Evolutionary conservation across 768 basidiomycete species (phyloP).

Genomic region (Lactifluus echinatus): DNA sequence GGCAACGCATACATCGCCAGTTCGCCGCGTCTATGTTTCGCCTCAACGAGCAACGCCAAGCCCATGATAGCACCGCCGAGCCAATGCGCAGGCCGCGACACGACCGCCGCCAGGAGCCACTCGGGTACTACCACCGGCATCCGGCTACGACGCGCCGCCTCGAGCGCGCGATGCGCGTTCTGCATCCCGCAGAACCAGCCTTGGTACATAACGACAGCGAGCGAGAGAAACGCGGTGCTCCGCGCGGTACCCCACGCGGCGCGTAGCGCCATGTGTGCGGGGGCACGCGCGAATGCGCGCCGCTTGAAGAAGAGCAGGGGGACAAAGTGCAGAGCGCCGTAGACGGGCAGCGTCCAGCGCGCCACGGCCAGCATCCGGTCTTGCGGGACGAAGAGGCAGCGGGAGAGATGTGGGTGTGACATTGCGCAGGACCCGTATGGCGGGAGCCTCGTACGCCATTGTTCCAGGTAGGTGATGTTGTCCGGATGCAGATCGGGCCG

Average conservation of each 20-base stretch:
- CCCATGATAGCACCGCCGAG: slow-evolving; percentile 65
- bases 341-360: slow-evolving; percentile 76
- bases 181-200: slow-evolving; percentile 62
- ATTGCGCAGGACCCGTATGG: slow-evolving; percentile 55
- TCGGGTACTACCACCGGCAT: slow-evolving; percentile 30
- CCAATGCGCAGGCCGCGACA: slow-evolving; percentile 66
- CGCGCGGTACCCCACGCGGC: slow-evolving; percentile 66
- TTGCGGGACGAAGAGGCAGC: slow-evolving; percentile 51
- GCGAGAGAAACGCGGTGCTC: slow-evolving; percentile 80
- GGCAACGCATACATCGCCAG: slow-evolving; percentile 90
- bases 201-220: slow-evolving; percentile 78
- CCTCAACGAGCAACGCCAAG: slow-evolving; percentile 77
- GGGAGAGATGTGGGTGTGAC: slow-evolving; percentile 68
- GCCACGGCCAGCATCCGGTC: slow-evolving; percentile 74
- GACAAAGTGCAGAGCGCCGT: slow-evolving; percentile 84
- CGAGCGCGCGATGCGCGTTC: slow-evolving; percentile 43
- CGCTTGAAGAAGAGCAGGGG: slow-evolving; percentile 81
- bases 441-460: slow-evolving; percentile 31
- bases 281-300: slow-evolving; percentile 53
- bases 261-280: slow-evolving; percentile 53
- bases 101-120: slow-evolving; percentile 46
- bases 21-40: slow-evolving; percentile 76
- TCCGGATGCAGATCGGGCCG: slow-evolving; percentile 36
- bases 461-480: slow-evolving; percentile 42
- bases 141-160: slow-evolving; percentile 23